Percentiles rank a stretch among this genome's conserved stretches.
These are phyloP conservation scores for Dysphania ambrosioides DNA, from an alignment of 148 eudicot genomes.

Conservation along the genomic window DNA sequence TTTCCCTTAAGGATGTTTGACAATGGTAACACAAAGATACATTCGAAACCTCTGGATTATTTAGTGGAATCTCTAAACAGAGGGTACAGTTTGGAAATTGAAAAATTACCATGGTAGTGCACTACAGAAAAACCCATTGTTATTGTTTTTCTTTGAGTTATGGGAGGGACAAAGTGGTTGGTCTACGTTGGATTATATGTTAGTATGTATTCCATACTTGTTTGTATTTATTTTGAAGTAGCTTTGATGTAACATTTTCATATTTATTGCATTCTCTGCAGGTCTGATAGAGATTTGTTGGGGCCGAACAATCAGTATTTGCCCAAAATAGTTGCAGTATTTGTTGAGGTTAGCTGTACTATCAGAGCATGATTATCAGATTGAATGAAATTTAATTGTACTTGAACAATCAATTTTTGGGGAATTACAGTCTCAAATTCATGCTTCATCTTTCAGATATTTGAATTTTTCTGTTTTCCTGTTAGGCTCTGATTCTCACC, in stretches of 20 bases:
- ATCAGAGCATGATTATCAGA: background rate
- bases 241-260: background rate
- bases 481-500: background rate
- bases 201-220: background rate
- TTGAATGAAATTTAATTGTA: too few species aligned
- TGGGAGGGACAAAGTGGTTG: too few species aligned
- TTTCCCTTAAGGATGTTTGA: too few species aligned
- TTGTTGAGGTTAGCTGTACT: slow-evolving; percentile 40
- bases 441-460: background rate
- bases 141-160: too few species aligned
- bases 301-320: slow-evolving; percentile 41
- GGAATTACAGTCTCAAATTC: background rate
- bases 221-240: background rate
- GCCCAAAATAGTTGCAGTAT: slow-evolving; percentile 39
- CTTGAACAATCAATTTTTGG: background rate
- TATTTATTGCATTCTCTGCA: slow-evolving; percentile 28
- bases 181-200: too few species aligned
- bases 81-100: too few species aligned
- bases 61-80: too few species aligned
- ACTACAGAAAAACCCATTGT: too few species aligned
- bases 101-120: too few species aligned
- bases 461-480: background rate
- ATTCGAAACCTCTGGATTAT: too few species aligned
- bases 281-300: slow-evolving; percentile 41
- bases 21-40: too few species aligned